Base-by-base conservation (phyloP, 2,329 filamentous ascomycete species). In the Lithohypha guttulata region DNA sequence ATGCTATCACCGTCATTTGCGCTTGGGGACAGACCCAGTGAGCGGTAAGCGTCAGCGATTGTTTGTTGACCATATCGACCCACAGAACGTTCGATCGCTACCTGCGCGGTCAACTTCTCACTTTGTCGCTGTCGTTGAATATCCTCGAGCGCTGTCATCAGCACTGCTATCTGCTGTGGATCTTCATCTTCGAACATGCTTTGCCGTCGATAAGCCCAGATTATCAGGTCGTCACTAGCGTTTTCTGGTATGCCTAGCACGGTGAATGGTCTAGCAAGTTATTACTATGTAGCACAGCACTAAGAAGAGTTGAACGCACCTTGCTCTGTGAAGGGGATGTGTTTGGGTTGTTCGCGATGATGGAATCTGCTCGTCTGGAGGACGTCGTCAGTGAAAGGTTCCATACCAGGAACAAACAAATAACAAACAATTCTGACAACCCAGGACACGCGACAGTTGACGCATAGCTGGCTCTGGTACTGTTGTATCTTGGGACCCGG, bases 101-200 rank as follows among this genome's bases (percentile, higher is more conserved):
- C 70, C 51, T 75, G 71, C 22, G 66, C 65, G 28, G 73, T 61
- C n/a, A 84, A 66, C 6, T 64, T 55, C 28, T 73, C 68, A 53
- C 71, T 77, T 22, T 66, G 59, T 38, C 77, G 64, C 13, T 71
- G 67, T 17, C 61, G 60, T 11, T 72, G 71, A 38, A 84, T 70
- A 32, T 68, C 63, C 48, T 71, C 66, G n/a, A 84, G 61, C 50
- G 74, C 79, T 55, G 79, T 71, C 43, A 82, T 68, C 54, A 82
- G 83, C 52, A 75, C 74, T 2, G 75, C 59, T 13, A 62, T 61
- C 43, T 73, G 71, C 14, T 51, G 46, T 14, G 68, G 65, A 17
- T 73, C 64, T 17, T 32, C 28, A 9, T 5, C 23, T 13, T 29
- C 26, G 26, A 37, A 19, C 11, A 22, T 22, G 18, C 28, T 29